These are phyloP conservation scores for Leucaena leucocephala DNA, from an alignment of 306 rosid species.

Conservation along the genomic window DNA sequence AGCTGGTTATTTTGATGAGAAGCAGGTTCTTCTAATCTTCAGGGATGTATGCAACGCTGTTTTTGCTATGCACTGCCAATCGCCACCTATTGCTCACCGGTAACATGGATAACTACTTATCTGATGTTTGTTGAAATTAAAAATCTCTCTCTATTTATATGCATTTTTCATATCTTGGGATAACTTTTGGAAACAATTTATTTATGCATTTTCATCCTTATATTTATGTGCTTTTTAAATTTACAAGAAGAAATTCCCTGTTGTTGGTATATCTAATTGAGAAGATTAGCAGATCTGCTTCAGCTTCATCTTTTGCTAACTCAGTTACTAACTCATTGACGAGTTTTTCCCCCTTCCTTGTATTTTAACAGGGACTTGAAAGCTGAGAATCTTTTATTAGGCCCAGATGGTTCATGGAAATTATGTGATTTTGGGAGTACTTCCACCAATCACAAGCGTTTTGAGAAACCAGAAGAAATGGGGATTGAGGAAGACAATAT, in stretches of 20 bases:
- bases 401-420: conserved; percentile 89
- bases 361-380: conserved; percentile 74
- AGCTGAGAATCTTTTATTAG: conserved; percentile 82
- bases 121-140: conserved; percentile 9
- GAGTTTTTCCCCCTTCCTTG: conserved; percentile 11
- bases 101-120: conserved; percentile 39
- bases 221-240: neutral
- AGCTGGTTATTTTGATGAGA: conserved; percentile 84
- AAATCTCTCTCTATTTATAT: neutral
- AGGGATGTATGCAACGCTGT: conserved; percentile 93
- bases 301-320: conserved; percentile 3
- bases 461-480: conserved; percentile 97
- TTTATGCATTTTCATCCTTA: conserved; percentile 15
- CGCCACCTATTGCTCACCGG: conserved; percentile 96
- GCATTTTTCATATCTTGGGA: neutral
- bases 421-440: conserved; percentile 98
- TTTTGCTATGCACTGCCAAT: conserved; percentile 91
- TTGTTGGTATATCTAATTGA: neutral
- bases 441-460: conserved; percentile 89
- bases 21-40: conserved; percentile 77
- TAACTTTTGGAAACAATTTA: neutral
- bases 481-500: conserved; percentile 98
- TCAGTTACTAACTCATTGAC: conserved; percentile 2
- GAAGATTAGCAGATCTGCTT: conserved; percentile 4
- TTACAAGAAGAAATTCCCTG: neutral